Evolutionary conservation across 306 rosid genomes (phyloP), one percentile per base, ranked within the genome.

Genomic region (Vigna reflexopilosa): DNA sequence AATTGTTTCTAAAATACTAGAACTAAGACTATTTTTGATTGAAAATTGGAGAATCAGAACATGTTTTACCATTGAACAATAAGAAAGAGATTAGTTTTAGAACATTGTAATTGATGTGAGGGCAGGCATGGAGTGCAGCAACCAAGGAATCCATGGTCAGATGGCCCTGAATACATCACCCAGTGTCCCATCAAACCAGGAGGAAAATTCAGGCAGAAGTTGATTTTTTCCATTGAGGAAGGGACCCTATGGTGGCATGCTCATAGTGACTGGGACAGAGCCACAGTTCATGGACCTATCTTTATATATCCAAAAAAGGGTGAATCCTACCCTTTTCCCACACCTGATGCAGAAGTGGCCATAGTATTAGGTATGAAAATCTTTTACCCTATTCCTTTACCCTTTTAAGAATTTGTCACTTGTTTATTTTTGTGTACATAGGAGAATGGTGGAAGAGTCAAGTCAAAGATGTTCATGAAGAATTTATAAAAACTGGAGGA

Each of bases 211-310:
- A 83, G 24, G 4, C 88, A 90, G 22, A 78, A 79, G 11, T 10
- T 90, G 17, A 32, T 79, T 2, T 77, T 90, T 17, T 73, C 96
- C 4, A 13, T 2, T 0, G 93, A 87, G 58, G 90, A 80, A 64
- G 92, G 95, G 2, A 87, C 96, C 38, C 6, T 90, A 2, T 90
- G 91, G 96, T 90, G 96, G 96, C 91, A 90, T 76, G 90, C 90
- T 68, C 96, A 90, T 17, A 87, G 86, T n/a, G 86, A 75, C 5
- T 90, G 96, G 93, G 71, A 74, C 15, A 76, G 92, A 54, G 93
- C 91, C 59, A 90, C 91, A 1, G 93, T 82, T 66, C 87, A 88
- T 28, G 93, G 93, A 0, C 79, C 87, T 56, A 84, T 90, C 42
- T 14, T 83, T 36, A 38, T 90, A 7, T 69, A 79, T 68, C 93